phyloP scores from a whole-genome alignment of 148 eudicot species.

The Vaccinium macrocarpon region DNA sequence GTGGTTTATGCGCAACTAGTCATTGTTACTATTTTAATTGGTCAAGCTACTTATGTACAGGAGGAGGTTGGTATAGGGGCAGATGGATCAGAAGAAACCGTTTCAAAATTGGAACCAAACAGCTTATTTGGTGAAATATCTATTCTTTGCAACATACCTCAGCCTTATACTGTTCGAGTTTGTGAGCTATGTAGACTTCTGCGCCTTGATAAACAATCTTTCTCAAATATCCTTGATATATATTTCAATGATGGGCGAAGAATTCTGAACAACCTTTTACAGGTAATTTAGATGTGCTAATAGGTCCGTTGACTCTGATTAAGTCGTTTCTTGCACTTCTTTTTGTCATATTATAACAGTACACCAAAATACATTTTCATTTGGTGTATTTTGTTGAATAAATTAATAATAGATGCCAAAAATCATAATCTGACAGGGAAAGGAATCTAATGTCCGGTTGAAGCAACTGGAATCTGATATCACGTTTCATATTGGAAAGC shows the following conservation, averaged over 20 bases:
- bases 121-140: constrained; percentile 82
- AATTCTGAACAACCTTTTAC: constrained; percentile 68
- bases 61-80: constrained; percentile 67
- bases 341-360: background rate
- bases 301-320: background rate
- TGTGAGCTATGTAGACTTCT: constrained; percentile 76
- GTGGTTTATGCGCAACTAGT: background rate
- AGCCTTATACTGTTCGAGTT: constrained; percentile 78
- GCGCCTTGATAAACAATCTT: constrained; percentile 85
- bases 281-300: constrained; percentile 47
- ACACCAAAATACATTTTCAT: background rate
- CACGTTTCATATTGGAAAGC: constrained; percentile 70
- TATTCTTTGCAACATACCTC: constrained; percentile 86
- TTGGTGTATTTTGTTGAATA: constrained; percentile 17
- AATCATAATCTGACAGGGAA: constrained; percentile 47
- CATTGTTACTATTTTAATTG: background rate
- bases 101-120: constrained; percentile 47
- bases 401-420: background rate
- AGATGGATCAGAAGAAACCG: constrained; percentile 59
- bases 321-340: background rate
- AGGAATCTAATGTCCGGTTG: constrained; percentile 54
- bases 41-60: constrained; percentile 33
- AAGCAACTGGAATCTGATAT: constrained; percentile 83
- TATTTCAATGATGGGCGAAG: constrained; percentile 77
- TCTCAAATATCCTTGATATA: constrained; percentile 74